phyloP scores from a whole-genome alignment of 805 yeast genomes.

The Wickerhamomyces mucosus region DNA sequence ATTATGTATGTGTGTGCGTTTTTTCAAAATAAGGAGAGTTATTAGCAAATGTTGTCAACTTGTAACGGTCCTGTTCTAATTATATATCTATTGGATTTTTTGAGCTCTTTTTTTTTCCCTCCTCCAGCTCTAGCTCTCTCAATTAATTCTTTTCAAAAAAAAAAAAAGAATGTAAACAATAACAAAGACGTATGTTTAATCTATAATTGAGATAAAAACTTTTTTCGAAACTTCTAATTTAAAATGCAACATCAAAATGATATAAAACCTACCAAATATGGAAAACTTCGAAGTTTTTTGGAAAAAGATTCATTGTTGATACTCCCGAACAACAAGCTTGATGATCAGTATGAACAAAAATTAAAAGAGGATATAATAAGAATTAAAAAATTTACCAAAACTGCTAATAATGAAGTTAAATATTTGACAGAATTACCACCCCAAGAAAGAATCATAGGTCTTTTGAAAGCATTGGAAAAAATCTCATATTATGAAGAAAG shows the following conservation, averaged over 20 bases:
- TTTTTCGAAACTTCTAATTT: neutral
- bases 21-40: neutral
- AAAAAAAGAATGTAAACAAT: neutral
- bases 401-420: neutral
- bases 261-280: neutral
- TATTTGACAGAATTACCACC: neutral
- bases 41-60: neutral
- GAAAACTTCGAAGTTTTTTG: neutral
- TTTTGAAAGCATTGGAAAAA: conserved; percentile 7
- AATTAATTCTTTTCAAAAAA: too few relatives aligned
- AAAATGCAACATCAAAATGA: neutral
- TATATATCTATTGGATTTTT: neutral
- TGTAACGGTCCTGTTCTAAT: neutral
- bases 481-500: conserved; percentile 14
- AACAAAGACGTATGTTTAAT: too few relatives aligned
- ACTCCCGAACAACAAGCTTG: neutral
- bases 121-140: too few relatives aligned
- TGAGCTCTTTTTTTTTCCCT: too few relatives aligned
- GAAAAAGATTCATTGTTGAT: neutral
- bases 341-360: conserved; percentile 4
- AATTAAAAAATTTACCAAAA: conserved; percentile 4
- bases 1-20: neutral
- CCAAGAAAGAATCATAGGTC: conserved; percentile 5
- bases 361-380: conserved; percentile 4
- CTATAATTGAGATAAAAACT: conserved; percentile 1